phyloP scores from a whole-genome alignment of 2,329 filamentous ascomycete species.

The Epicoccum sorghinum region DNA sequence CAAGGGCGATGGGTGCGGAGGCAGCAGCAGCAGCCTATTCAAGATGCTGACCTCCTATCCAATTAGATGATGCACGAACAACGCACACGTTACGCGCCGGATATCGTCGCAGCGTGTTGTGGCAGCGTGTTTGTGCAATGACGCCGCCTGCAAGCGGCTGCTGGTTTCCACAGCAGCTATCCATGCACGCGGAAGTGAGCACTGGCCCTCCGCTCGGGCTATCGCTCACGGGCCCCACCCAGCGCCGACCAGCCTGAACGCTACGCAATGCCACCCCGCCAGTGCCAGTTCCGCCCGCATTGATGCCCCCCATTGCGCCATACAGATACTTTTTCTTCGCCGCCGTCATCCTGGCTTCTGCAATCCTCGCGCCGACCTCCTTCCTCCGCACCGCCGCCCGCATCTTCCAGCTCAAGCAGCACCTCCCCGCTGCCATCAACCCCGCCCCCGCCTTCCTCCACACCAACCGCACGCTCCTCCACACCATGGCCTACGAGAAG shows the following conservation, averaged over 20 bases:
- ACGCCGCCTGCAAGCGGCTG: not conserved
- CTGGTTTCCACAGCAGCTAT: slow-evolving; percentile 26
- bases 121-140: slow-evolving; percentile 2
- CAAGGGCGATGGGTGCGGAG: not conserved
- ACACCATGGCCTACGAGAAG: slow-evolving; percentile 65
- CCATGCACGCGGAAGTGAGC: not conserved
- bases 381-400: slow-evolving; percentile 38
- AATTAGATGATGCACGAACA: not conserved
- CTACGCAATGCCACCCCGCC: not conserved
- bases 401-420: slow-evolving; percentile 39
- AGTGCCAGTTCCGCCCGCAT: slow-evolving; percentile 2
- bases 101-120: not conserved
- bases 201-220: slow-evolving; percentile 22
- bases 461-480: slow-evolving; percentile 24
- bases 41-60: too few relatives aligned
- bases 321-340: slow-evolving; percentile 40
- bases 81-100: not conserved
- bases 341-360: slow-evolving; percentile 42
- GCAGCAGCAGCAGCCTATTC: not conserved
- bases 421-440: slow-evolving; percentile 33
- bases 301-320: slow-evolving; percentile 35
- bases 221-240: slow-evolving; percentile 20
- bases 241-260: slow-evolving; percentile 17
- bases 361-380: slow-evolving; percentile 34
- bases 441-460: slow-evolving; percentile 17